Percentiles rank a stretch among this genome's conserved stretches.
phyloP scores from a whole-genome alignment of 2,329 filamentous ascomycete genomes.

The Aspergillus hiratsukae region DNA sequence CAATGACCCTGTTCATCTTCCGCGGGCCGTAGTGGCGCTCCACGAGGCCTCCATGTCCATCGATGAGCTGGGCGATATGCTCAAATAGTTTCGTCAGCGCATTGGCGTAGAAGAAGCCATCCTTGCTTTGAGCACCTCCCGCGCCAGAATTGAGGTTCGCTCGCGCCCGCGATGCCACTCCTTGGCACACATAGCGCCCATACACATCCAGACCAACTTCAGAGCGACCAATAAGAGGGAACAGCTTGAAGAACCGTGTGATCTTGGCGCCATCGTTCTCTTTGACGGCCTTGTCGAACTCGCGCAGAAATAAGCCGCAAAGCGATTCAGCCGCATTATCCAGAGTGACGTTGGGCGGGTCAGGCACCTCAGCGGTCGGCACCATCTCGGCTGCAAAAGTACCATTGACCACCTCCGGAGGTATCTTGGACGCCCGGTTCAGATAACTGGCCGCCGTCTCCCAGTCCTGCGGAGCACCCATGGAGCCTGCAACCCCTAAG shows the following conservation, averaged over 20 bases:
- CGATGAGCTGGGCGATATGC: slow-evolving; percentile 94
- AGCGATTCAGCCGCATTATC: slow-evolving; percentile 83
- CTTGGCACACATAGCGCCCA: slow-evolving; percentile 91
- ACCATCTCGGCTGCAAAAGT: slow-evolving; percentile 89
- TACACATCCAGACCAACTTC: slow-evolving; percentile 93
- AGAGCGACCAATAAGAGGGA: slow-evolving; percentile 84
- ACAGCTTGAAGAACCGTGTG: slow-evolving; percentile 96
- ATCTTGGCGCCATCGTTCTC: slow-evolving; percentile 86
- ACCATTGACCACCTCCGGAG: slow-evolving; percentile 72
- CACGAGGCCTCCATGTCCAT: slow-evolving; percentile 83
- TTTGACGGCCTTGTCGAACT: slow-evolving; percentile 87
- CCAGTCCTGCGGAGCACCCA: slow-evolving; percentile 98
- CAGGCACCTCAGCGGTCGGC: slow-evolving; percentile 90
- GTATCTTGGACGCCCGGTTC: slow-evolving; percentile 74
- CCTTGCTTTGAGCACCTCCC: slow-evolving; percentile 58
- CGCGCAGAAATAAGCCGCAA: slow-evolving; percentile 82
- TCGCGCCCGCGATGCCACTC: slow-evolving; percentile 79
- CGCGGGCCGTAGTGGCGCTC: slow-evolving; percentile 89
- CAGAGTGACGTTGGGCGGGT: slow-evolving; percentile 80
- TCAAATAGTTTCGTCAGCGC: slow-evolving; percentile 90
- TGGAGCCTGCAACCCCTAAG: slow-evolving; percentile 86
- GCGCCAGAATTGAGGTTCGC: slow-evolving; percentile 69
- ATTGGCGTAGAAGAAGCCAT: slow-evolving; percentile 87
- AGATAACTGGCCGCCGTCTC: slow-evolving; percentile 92
- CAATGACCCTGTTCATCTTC: slow-evolving; percentile 92